Conservation (phyloP, 2,329 filamentous ascomycete genomes). For the Trichoderma atrobrunneum region DNA sequence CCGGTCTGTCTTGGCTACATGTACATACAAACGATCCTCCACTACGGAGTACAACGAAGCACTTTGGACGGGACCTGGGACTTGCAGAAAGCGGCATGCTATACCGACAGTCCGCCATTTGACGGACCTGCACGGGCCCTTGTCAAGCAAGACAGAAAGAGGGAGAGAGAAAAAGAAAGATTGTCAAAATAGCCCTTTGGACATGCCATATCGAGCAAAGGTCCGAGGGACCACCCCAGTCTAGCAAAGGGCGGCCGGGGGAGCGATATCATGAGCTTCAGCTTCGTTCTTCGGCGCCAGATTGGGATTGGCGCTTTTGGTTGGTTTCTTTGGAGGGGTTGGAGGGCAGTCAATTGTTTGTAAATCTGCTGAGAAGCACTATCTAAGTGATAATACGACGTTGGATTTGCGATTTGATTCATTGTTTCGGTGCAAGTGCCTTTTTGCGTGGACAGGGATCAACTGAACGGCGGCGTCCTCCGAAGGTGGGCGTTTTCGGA, state of each 20-base stretch:
- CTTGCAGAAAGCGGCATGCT: background rate
- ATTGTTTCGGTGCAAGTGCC: background rate
- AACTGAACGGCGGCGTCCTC: background rate
- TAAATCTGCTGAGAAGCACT: background rate
- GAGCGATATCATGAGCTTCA: background rate
- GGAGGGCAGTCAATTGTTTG: background rate
- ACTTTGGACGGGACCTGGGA: background rate
- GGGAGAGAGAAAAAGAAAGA: background rate
- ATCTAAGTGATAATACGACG: background rate
- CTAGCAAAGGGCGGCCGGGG: background rate
- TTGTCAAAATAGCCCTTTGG: background rate
- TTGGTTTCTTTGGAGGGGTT: background rate
- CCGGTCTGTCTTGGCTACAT: background rate
- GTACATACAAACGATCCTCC: background rate
- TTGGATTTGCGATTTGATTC: background rate
- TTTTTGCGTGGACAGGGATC: background rate
- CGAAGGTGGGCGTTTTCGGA: constrained; percentile 1
- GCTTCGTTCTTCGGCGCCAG: background rate
- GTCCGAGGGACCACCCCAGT: background rate
- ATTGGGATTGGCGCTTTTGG: background rate
- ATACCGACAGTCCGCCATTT: background rate
- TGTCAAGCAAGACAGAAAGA: background rate
- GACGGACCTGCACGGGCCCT: background rate
- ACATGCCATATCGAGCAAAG: constrained; percentile 12
- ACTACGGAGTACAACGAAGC: background rate